Base-by-base conservation (phyloP, 306 rosid species). In the Inga oerstediana region DNA sequence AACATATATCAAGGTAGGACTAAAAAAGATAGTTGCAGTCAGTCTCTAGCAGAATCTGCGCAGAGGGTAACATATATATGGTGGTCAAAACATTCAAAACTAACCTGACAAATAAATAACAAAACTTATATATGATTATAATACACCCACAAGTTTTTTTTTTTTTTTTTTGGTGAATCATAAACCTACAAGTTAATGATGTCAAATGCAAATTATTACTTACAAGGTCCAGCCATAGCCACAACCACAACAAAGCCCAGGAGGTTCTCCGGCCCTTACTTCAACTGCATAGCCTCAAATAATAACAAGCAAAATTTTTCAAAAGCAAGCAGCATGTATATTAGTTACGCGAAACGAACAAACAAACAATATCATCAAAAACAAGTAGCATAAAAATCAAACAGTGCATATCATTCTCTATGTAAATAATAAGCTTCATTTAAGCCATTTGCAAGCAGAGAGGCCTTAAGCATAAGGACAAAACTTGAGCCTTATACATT, bases 171-270 rank as follows among this genome's bases (percentile, higher is more conserved):
- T 15, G 49, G 58, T 15, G 3, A 13, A 51, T 51, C 46, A 17
- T 64, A 79, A 5, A 8, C 41, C 71, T 24, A 46, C 64, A 83
- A 74, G 61, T 30, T 37, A 64, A 48, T 39, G 71, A 16, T 19
- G 45, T 32, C 19, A 75, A 22, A 58, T 12, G 11, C 37, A 79
- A 74, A 69, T 58, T 64, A 13, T 27, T 73, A 88, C 99, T 94
- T 91, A 96, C 99, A 96, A 77, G 86, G 76, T 88, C 99, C 99
- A 96, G 77, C 97, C 99, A n/a, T 76, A 32, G 54, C 98, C 99
- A 77, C 87, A 7, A 75, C 98, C 98, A 82, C 99, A 96, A 84
- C 92, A 91, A 82, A 96, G 99, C 67, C 30, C 0, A 27, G 95
- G 97, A 2, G 58, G 90, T 81, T 86, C 94, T 83, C 91, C 89